Conservation (phyloP, 306 rosid genomes). For the Cucumis cinereus region DNA sequence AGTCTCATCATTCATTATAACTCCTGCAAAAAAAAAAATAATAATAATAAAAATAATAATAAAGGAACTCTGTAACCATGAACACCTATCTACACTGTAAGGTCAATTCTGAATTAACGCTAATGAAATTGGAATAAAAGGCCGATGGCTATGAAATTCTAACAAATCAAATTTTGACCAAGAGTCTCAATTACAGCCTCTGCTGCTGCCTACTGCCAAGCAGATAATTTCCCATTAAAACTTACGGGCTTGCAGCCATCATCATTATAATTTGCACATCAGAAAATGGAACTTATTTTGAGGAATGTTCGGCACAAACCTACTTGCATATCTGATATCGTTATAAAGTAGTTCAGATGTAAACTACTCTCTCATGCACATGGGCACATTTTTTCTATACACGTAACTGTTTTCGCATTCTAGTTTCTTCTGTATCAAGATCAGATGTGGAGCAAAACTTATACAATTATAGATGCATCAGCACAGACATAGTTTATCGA, state of each 20-base stretch:
- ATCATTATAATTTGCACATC: background rate
- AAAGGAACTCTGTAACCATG: background rate
- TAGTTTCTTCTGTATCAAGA: background rate
- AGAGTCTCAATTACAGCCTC: background rate
- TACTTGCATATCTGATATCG: background rate
- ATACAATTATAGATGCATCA: background rate
- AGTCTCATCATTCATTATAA: constrained; percentile 92
- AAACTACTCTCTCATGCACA: background rate
- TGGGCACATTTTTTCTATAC: background rate
- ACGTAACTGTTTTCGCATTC: background rate
- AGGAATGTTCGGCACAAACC: background rate
- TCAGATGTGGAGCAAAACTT: background rate
- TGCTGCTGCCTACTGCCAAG: background rate
- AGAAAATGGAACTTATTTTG: background rate
- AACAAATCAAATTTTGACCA: background rate
- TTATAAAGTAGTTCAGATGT: background rate
- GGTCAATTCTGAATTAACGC: background rate
- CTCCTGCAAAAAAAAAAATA: constrained; percentile 46
- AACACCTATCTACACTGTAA: background rate
- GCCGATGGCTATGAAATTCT: background rate
- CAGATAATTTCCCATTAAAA: background rate
- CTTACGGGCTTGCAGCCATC: background rate
- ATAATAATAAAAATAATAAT: background rate
- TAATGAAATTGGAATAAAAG: background rate
- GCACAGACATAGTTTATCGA: background rate